Evolutionary conservation across 1,284 basidiomycete species (phyloP).

Genomic region (Meira miltonrushii): DNA sequence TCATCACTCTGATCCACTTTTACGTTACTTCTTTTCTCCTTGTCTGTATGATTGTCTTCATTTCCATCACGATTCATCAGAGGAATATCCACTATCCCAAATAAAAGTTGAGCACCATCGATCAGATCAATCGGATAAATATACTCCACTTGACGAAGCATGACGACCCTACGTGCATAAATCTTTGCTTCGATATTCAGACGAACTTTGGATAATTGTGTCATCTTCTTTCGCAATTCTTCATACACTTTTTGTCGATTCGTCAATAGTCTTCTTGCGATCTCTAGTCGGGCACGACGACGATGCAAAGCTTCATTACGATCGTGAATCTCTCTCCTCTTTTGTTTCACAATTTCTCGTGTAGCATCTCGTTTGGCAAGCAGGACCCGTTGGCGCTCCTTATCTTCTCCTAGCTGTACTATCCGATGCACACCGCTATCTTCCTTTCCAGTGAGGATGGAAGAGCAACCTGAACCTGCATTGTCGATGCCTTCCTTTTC

Average conservation of each 20-base stretch:
- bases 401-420: neutral
- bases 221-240: neutral
- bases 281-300: slow-evolving; percentile 3
- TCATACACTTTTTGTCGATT: neutral
- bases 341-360: neutral
- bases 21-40: neutral
- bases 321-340: neutral
- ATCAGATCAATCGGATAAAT: slow-evolving; percentile 49
- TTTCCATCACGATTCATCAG: slow-evolving; percentile 33
- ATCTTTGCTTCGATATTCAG: neutral
- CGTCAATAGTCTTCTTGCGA: neutral
- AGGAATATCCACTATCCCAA: slow-evolving; percentile 40
- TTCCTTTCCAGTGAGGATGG: too few species aligned
- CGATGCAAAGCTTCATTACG: slow-evolving; percentile 5
- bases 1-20: slow-evolving; percentile 26
- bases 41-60: slow-evolving; percentile 14
- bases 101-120: slow-evolving; percentile 42
- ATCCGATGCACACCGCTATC: too few species aligned
- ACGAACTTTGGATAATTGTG: neutral
- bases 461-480: too few species aligned
- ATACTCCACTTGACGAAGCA: slow-evolving; percentile 38
- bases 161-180: slow-evolving; percentile 14
- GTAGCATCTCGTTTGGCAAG: neutral
- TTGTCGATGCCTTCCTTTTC: too few species aligned
- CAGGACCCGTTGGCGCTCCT: neutral